Base-by-base conservation (phyloP, 805 yeast genomes). In the Lachancea sp. region DNA sequence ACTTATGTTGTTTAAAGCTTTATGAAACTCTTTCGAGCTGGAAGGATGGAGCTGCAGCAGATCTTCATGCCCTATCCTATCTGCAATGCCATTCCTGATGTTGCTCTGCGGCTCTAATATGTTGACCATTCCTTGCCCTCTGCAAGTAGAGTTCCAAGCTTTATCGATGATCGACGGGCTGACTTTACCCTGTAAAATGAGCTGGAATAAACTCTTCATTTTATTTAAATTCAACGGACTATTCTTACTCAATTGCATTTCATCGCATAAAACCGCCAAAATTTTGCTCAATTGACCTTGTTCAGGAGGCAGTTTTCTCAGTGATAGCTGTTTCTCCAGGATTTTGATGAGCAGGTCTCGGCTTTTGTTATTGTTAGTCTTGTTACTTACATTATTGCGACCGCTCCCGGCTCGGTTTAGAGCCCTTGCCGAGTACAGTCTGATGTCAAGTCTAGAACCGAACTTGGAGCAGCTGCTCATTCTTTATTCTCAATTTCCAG, bases 141-240 rank as follows among this genome's bases (percentile, higher is more conserved):
- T 18, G 40, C 41, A 20, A 11, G 11, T 20, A 22, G 32, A 28
- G 11, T 30, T 17, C 34, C 49, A 47, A 15, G 47, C 51, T 3
- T 28, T 25, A 25, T 46, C 45, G 19, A 50, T 38, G 11, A 36
- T 40, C n/a, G 37, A 30, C 23, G 49, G 45, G 11, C 36, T 38
- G 16, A 50, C 42, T 29, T 50, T 50, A 22, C 46, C 46, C 31
- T 49, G 53, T 28, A 49, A 30, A 12, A 51, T 45, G 38, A 45
- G 24, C n/a, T 42, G 38, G 20, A 43, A 39, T 16, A 51, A 29
- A 29, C 22, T 39, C 34, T 33, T 44, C 29, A 25, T 40, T 44
- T 15, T 24, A 30, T 18, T 49, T 36, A 18, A 30, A 31, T 15
- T 25, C 22, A 8, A 19, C 13, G n/a, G 35, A 45, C 38, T 37